Conservation (phyloP, 2,329 filamentous ascomycete species). For the Fonsecaea multimorphosa region DNA sequence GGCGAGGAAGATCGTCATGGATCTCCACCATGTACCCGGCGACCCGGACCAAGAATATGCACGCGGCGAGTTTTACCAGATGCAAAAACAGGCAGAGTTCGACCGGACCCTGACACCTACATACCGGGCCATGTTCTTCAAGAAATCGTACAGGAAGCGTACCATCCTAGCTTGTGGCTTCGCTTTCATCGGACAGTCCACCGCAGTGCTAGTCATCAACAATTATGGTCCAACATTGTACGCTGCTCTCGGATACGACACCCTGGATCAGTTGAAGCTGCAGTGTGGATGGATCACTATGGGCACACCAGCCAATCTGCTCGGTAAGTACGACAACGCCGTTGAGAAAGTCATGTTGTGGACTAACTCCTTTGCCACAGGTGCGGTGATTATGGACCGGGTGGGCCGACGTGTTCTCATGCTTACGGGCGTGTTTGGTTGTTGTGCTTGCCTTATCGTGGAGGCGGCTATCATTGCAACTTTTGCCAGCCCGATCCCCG, state of each 20-base stretch:
- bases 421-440: slow-evolving; percentile 36
- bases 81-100: slow-evolving; percentile 28
- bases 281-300: slow-evolving; percentile 29
- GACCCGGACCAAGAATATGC: slow-evolving; percentile 24
- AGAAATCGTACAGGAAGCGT: slow-evolving; percentile 26
- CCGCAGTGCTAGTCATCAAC: slow-evolving; percentile 26
- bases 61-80: slow-evolving; percentile 29
- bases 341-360: neutral
- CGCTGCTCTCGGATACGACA: slow-evolving; percentile 26
- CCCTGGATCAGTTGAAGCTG: slow-evolving; percentile 20
- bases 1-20: slow-evolving; percentile 34
- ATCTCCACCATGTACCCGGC: slow-evolving; percentile 25
- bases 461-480: slow-evolving; percentile 31
- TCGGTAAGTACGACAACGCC: slow-evolving; percentile 5
- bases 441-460: slow-evolving; percentile 17
- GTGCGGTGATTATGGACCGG: slow-evolving; percentile 26
- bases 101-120: slow-evolving; percentile 20
- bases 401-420: slow-evolving; percentile 40
- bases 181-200: slow-evolving; percentile 22
- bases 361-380: neutral
- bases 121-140: slow-evolving; percentile 21
- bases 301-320: slow-evolving; percentile 22
- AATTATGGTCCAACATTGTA: slow-evolving; percentile 30
- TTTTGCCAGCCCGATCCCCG: slow-evolving; percentile 19
- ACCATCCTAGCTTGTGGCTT: slow-evolving; percentile 13